Percentiles rank a stretch among this genome's conserved stretches.
phyloP scores from a whole-genome alignment of 805 yeast genomes.

The Ogataea pilisensis region DNA sequence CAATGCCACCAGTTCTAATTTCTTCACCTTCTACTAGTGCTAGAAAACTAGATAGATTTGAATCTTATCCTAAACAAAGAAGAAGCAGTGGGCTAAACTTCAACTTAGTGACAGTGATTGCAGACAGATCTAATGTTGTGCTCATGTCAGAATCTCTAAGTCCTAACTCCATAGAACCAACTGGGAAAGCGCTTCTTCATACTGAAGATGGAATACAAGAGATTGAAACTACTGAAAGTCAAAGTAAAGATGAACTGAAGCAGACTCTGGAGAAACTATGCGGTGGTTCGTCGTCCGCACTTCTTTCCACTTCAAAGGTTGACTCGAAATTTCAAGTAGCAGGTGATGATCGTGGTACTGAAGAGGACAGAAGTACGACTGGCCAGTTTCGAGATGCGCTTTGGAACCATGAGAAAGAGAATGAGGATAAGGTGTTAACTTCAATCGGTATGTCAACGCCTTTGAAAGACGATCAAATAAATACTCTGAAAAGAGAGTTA shows the following conservation, averaged over 20 bases:
- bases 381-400: neutral
- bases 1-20: neutral
- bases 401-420: conserved; percentile 5
- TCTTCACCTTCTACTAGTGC: conserved; percentile 2
- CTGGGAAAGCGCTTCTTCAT: conserved; percentile 8
- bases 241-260: conserved; percentile 17
- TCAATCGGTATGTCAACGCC: conserved; percentile 19
- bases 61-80: conserved; percentile 13
- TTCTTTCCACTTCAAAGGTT: neutral
- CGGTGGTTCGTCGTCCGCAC: conserved; percentile 7
- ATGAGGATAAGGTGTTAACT: conserved; percentile 3
- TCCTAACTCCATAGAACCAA: neutral
- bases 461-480: conserved; percentile 14
- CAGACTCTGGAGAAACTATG: conserved; percentile 16
- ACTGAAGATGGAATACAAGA: conserved; percentile 13
- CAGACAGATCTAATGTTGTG: conserved; percentile 7
- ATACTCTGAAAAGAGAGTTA: conserved; percentile 17
- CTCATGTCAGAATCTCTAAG: neutral
- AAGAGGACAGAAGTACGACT: conserved; percentile 1
- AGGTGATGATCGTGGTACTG: neutral
- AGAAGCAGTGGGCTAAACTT: conserved; percentile 29
- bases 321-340: too few relatives aligned
- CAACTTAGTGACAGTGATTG: conserved; percentile 22
- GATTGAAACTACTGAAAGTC: conserved; percentile 6
- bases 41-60: conserved; percentile 8